Evolutionary conservation across 1,284 basidiomycete genomes (phyloP), one percentile per base, ranked within the genome.

Genomic region (Irpex sp.): DNA sequence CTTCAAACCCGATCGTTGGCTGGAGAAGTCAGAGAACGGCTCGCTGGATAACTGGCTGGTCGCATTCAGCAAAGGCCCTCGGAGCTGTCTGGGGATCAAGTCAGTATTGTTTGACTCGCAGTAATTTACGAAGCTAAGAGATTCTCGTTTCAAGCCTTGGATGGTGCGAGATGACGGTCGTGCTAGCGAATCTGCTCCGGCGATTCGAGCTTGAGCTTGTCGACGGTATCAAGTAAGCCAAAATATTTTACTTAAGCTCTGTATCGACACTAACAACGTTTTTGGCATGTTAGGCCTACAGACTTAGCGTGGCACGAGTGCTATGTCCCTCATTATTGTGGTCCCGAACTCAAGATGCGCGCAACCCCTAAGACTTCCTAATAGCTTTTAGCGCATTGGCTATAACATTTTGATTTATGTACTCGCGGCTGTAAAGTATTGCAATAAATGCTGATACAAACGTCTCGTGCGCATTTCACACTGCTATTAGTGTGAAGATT

Each of bases 1-100:
- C 1, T 82, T 82, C 65, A 67, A 66, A 15, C 80, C 81, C 2
- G 75, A 76, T 35, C 67, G 72, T 8, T 74, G 72, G 72, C 66
- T 72, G 4, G 59, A 66, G 9, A 51, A 61, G 37, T 43, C 55
- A n/a, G 50, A 66, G 6, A 64, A 61, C 0, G 61, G 65, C 36
- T 57, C 56, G 9, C 57, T 71, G 9, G 70, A 70, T 2, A 49
- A 54, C 31, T 70, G 64, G 58, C 61, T 71, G 1, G 66, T 71
- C 11, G 33, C 60, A 1, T 71, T 71, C 50, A 67, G 65, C 5
- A 68, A 65, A 55, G 70, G 70, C 4, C 70, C 70, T 8, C 55
- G 70, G 15, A 71, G 68, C 55, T 71, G 70, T 51, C 49, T 71
- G 9, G 70, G 70, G 6, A 67, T 69, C 21, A 71, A 71, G 70